Conservation (phyloP, 176 grass and related monocot species). For the Phoenix dactylifera region DNA sequence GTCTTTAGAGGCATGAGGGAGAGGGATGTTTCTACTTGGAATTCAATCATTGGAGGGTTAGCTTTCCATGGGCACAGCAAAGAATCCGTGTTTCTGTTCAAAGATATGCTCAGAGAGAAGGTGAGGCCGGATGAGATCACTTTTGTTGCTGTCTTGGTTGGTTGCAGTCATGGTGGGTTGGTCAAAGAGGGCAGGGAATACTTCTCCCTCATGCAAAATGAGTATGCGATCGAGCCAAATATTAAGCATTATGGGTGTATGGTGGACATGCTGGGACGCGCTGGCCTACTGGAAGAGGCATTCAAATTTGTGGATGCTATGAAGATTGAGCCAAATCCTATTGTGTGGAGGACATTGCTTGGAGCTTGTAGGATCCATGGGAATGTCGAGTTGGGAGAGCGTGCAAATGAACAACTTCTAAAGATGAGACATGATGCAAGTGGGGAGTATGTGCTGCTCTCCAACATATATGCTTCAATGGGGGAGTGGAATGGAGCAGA, state of each 20-base stretch:
- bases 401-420: conserved; percentile 51
- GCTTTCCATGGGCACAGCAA: conserved; percentile 50
- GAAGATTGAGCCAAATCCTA: conserved; percentile 67
- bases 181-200: conserved; percentile 49
- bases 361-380: conserved; percentile 76
- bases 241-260: conserved; percentile 78
- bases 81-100: conserved; percentile 41
- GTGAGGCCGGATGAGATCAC: conserved; percentile 65
- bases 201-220: conserved; percentile 61
- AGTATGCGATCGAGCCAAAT: conserved; percentile 57
- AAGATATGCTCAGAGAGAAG: conserved; percentile 55
- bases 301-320: conserved; percentile 60
- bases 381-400: conserved; percentile 53
- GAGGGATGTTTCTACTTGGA: conserved; percentile 78
- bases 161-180: conserved; percentile 68
- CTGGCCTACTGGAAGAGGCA: conserved; percentile 66
- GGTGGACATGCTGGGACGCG: conserved; percentile 82
- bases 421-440: conserved; percentile 48
- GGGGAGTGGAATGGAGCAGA: conserved; percentile 59
- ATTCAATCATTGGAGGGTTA: conserved; percentile 68
- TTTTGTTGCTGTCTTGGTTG: conserved; percentile 65
- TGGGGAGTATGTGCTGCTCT: conserved; percentile 76
- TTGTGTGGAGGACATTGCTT: conserved; percentile 74
- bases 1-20: conserved; percentile 47
- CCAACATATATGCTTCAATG: conserved; percentile 71